Conservation (phyloP, 306 rosid genomes). For the Echinosophora koreensis region DNA sequence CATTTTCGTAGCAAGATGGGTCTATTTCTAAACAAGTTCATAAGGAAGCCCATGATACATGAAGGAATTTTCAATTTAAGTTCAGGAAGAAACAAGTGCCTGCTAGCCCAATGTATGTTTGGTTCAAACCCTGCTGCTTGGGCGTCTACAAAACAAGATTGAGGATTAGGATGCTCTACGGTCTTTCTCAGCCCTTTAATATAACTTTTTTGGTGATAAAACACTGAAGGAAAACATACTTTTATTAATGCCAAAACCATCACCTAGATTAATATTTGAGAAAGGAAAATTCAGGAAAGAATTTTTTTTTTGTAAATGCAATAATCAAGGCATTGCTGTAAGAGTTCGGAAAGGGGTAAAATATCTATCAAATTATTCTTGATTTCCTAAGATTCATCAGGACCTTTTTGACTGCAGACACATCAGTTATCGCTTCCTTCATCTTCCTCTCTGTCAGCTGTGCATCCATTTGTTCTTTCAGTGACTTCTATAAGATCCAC, state of each 20-base stretch:
- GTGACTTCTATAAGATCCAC: conserved; percentile 79
- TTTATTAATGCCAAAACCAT: neutral
- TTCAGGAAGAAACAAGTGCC: conserved; percentile 20
- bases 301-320: neutral
- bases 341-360: conserved; percentile 24
- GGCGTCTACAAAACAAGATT: conserved; percentile 2
- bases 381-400: conserved; percentile 40
- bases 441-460: conserved; percentile 83
- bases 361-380: conserved; percentile 35
- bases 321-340: conserved; percentile 13
- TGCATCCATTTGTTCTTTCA: conserved; percentile 80
- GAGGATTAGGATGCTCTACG: neutral
- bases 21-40: neutral
- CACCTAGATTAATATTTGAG: conserved; percentile 32
- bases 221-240: neutral
- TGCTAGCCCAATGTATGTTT: conserved; percentile 14
- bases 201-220: neutral
- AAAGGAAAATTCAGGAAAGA: conserved; percentile 8
- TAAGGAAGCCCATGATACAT: neutral
- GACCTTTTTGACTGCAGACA: conserved; percentile 40
- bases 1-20: neutral
- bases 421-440: conserved; percentile 72
- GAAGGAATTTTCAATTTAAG: neutral
- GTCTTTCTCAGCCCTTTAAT: neutral
- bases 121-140: conserved; percentile 25